Percentiles rank a stretch among this genome's conserved stretches.
phyloP scores from a whole-genome alignment of 495 filamentous ascomycete genomes.

The Hyaloscypha variabilis region DNA sequence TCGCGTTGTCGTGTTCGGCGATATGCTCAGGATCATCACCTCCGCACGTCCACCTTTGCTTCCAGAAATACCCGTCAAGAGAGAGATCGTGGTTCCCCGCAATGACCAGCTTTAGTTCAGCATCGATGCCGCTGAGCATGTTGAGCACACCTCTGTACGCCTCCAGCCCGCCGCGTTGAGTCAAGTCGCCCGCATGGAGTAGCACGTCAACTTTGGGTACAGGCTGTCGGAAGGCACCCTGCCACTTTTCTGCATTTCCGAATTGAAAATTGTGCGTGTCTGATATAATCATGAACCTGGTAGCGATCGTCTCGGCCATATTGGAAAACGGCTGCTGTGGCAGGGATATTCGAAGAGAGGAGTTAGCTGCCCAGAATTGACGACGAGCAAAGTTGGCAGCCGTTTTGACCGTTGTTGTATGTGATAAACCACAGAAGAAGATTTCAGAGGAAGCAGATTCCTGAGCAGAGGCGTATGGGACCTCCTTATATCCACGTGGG shows the following conservation, averaged over 20 bases:
- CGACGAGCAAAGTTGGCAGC: too few species aligned
- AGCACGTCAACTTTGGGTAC: conserved; percentile 61
- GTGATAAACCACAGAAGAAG: too few species aligned
- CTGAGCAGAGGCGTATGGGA: too few species aligned
- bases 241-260: conserved; percentile 17
- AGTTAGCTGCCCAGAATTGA: not conserved
- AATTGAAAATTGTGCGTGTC: conserved; percentile 60
- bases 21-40: conserved; percentile 15
- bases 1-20: conserved; percentile 33
- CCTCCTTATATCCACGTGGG: too few species aligned
- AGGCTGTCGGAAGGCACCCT: conserved; percentile 33
- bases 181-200: conserved; percentile 77
- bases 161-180: conserved; percentile 56
- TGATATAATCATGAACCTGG: conserved; percentile 61
- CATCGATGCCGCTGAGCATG: conserved; percentile 57
- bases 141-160: conserved; percentile 57
- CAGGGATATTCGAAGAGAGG: not conserved
- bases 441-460: too few species aligned
- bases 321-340: not conserved
- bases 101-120: conserved; percentile 77
- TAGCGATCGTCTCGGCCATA: conserved; percentile 20
- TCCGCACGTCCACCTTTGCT: conserved; percentile 22
- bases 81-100: conserved; percentile 81
- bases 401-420: too few species aligned
- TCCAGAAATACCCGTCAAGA: conserved; percentile 56